Evolutionary conservation across 441 rosid species (phyloP).

Genomic region (Pelargonium australe): DNA sequence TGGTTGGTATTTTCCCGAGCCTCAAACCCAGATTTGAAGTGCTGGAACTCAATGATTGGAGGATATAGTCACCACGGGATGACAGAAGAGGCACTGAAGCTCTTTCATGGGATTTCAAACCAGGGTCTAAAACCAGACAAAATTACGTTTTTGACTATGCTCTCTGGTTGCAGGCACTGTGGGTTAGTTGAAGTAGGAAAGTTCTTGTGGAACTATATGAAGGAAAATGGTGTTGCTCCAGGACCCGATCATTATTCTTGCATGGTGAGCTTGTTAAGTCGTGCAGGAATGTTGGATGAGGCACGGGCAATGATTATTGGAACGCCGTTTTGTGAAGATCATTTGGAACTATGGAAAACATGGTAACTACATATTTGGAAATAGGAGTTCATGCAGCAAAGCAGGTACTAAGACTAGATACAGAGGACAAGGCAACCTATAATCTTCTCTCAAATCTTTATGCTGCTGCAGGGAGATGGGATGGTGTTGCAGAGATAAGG

Average conservation of each 20-base stretch:
- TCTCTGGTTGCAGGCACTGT: slow-evolving; percentile 73
- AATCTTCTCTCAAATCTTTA: slow-evolving; percentile 66
- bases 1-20: slow-evolving; percentile 40
- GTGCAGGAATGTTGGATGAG: slow-evolving; percentile 63
- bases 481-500: slow-evolving; percentile 53
- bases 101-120: slow-evolving; percentile 40
- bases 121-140: slow-evolving; percentile 50
- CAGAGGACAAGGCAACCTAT: slow-evolving; percentile 55
- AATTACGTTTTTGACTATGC: slow-evolving; percentile 62
- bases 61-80: slow-evolving; percentile 72
- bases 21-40: slow-evolving; percentile 60
- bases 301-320: slow-evolving; percentile 46
- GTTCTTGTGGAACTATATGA: slow-evolving; percentile 59
- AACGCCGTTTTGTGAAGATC: slow-evolving; percentile 33
- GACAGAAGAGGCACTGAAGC: slow-evolving; percentile 47
- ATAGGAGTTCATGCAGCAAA: slow-evolving; percentile 61
- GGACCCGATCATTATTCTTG: slow-evolving; percentile 80
- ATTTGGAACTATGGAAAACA: slow-evolving; percentile 63
- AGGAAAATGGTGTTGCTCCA: slow-evolving; percentile 40
- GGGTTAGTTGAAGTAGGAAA: slow-evolving; percentile 60
- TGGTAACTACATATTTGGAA: slow-evolving; percentile 38
- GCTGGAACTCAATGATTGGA: slow-evolving; percentile 83
- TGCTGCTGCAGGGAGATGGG: slow-evolving; percentile 66
- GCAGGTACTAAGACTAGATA: slow-evolving; percentile 44
- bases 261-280: slow-evolving; percentile 69